Conservation (phyloP, 2,329 filamentous ascomycete genomes). For the Leptodontidium sp. region DNA sequence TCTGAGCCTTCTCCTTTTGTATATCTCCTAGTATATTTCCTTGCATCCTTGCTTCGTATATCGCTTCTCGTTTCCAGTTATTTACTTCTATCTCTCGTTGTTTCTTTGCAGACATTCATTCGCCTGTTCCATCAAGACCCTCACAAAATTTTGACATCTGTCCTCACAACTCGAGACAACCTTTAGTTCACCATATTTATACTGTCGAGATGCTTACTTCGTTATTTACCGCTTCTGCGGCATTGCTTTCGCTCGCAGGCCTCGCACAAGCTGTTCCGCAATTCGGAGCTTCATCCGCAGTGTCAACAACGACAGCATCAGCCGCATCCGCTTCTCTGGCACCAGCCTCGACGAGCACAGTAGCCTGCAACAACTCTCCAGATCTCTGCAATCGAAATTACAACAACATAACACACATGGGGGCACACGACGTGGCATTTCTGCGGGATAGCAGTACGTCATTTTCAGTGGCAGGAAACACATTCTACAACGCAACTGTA, state of each 20-base stretch:
- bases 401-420: conserved; percentile 79
- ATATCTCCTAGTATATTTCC: not conserved
- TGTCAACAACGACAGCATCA: conserved; percentile 26
- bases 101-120: not conserved
- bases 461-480: conserved; percentile 60
- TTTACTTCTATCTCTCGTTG: not conserved
- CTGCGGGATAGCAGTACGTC: conserved; percentile 55
- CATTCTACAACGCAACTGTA: conserved; percentile 63
- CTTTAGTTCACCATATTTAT: not conserved
- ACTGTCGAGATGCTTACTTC: conserved; percentile 30
- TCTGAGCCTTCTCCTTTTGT: conserved; percentile 16
- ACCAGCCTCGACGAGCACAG: conserved; percentile 38
- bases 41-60: not conserved
- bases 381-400: conserved; percentile 75
- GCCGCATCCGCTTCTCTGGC: conserved; percentile 32
- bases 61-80: not conserved
- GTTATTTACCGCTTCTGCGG: conserved; percentile 36
- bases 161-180: not conserved
- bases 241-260: conserved; percentile 38
- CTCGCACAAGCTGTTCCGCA: conserved; percentile 39
- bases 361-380: conserved; percentile 80
- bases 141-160: not conserved
- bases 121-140: not conserved
- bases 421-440: conserved; percentile 72
- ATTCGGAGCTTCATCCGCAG: conserved; percentile 25